phyloP scores from a whole-genome alignment of 345 rosid species.

The Salix purpurea region DNA sequence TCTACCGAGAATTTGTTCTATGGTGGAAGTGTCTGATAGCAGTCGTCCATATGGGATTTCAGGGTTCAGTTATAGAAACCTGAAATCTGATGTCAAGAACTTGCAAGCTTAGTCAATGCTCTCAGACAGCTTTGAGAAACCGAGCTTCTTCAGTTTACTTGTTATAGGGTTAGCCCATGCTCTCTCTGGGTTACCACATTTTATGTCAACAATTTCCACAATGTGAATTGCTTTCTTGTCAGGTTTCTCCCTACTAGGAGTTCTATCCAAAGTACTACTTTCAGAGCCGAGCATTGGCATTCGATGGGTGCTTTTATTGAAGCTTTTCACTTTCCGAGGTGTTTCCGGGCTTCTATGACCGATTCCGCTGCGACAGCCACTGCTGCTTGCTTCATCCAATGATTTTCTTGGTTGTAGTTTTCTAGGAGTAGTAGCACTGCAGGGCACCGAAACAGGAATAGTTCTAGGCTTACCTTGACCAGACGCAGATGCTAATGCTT shows the following conservation, averaged over 20 bases:
- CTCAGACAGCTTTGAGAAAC: constrained; percentile 86
- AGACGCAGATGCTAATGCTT: constrained; percentile 33
- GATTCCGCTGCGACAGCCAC: constrained; percentile 34
- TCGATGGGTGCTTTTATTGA: constrained; percentile 35
- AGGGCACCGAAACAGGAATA: constrained; percentile 46
- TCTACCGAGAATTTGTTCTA: constrained; percentile 52
- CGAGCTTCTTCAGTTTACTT: constrained; percentile 78
- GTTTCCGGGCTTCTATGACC: constrained; percentile 28
- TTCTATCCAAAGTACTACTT: constrained; percentile 48
- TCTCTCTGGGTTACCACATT: constrained; percentile 72
- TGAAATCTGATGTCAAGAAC: constrained; percentile 49
- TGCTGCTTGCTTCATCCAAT: constrained; percentile 77
- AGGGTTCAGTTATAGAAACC: constrained; percentile 44
- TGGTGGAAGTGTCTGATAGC: constrained; percentile 50
- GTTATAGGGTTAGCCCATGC: constrained; percentile 77
- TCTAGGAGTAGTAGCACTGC: constrained; percentile 47
- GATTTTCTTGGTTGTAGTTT: constrained; percentile 55
- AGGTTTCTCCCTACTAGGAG: constrained; percentile 48
- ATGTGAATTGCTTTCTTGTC: constrained; percentile 57
- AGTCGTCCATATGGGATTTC: constrained; percentile 35
- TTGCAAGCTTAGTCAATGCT: constrained; percentile 53
- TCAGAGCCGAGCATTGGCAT: constrained; percentile 71
- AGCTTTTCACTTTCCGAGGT: constrained; percentile 44
- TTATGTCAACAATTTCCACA: constrained; percentile 84
- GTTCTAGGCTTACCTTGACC: constrained; percentile 34